A percentile compares a stretch with the other conserved stretches of the same genome.
Evolutionary conservation across 192 early-diverging fungal genomes (phyloP).

Genomic region (Coemansia guatemalensis): DNA sequence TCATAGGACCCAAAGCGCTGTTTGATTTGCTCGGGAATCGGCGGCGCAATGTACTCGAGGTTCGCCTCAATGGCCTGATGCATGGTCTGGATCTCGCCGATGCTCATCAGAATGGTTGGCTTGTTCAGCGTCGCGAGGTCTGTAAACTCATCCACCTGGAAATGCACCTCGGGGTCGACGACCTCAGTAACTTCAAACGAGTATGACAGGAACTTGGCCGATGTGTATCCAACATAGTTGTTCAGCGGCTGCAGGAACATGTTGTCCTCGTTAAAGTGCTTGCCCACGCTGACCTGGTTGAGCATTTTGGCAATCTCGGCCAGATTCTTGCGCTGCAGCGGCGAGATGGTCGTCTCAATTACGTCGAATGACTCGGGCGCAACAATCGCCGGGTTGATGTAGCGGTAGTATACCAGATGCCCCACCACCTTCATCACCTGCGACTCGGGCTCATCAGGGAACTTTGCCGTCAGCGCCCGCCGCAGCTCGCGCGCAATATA

Average conservation of each 20-base stretch:
- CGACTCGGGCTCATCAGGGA: slow-evolving; percentile 74
- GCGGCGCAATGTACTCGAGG: slow-evolving; percentile 70
- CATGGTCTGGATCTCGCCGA: slow-evolving; percentile 87
- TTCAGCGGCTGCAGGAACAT: slow-evolving; percentile 74
- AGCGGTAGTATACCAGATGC: slow-evolving; percentile 96
- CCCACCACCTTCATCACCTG: slow-evolving; percentile 89
- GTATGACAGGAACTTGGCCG: slow-evolving; percentile 78
- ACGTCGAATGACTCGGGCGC: slow-evolving; percentile 97
- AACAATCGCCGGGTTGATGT: slow-evolving; percentile 97
- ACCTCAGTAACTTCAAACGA: slow-evolving; percentile 88
- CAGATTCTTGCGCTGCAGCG: slow-evolving; percentile 93
- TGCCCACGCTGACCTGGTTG: slow-evolving; percentile 92
- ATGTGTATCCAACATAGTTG: slow-evolving; percentile 76
- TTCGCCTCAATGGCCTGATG: slow-evolving; percentile 81
- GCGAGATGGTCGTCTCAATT: slow-evolving; percentile 80
- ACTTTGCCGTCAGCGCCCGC: slow-evolving; percentile 73
- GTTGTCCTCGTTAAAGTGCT: slow-evolving; percentile 70
- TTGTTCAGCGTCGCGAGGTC: slow-evolving; percentile 79
- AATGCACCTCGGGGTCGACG: slow-evolving; percentile 82
- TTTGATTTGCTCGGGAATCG: slow-evolving; percentile 54
- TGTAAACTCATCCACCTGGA: slow-evolving; percentile 86
- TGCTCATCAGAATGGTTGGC: slow-evolving; percentile 86
- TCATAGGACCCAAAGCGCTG: slow-evolving; percentile 54
- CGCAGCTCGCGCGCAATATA: slow-evolving; percentile 92
- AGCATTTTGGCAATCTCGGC: slow-evolving; percentile 95